A percentile compares a stretch with the other conserved stretches of the same genome.
Conservation (phyloP, 768 basidiomycete species). For the Pisolithus marmoratus region DNA sequence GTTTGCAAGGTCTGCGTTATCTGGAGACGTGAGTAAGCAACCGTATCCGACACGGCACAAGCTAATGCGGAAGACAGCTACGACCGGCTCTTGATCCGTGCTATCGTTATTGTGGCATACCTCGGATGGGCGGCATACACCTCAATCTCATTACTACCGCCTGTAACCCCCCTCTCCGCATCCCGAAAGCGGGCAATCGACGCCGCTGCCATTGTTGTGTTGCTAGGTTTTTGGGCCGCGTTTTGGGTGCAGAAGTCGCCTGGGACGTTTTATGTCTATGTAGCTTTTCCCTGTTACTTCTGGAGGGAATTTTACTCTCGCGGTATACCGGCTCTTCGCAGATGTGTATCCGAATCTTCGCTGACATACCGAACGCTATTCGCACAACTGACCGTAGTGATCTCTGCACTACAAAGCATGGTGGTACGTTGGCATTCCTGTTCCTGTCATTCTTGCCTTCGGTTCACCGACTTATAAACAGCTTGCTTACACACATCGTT, state of each 20-base stretch:
- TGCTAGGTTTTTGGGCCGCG: conserved; percentile 36
- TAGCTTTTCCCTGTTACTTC: conserved; percentile 71
- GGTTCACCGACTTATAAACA: conserved; percentile 17
- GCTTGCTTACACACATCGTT: conserved; percentile 67
- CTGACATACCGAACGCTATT: conserved; percentile 18
- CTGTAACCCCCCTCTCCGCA: conserved; percentile 19
- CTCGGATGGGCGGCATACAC: conserved; percentile 72
- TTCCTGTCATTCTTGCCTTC: neutral
- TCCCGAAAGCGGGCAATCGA: conserved; percentile 9
- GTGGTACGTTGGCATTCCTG: conserved; percentile 39
- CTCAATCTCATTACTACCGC: conserved; percentile 50
- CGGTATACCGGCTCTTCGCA: conserved; percentile 15
- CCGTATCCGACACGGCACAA: neutral
- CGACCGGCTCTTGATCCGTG: conserved; percentile 66
- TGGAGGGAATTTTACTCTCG: conserved; percentile 52
- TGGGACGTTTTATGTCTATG: conserved; percentile 70
- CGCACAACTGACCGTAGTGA: conserved; percentile 27
- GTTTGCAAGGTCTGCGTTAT: conserved; percentile 64
- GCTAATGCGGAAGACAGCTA: conserved; percentile 38
- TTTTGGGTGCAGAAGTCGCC: conserved; percentile 65
- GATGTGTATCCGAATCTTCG: conserved; percentile 14
- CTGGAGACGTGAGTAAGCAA: conserved; percentile 53
- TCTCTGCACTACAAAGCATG: conserved; percentile 56
- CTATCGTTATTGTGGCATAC: conserved; percentile 68
- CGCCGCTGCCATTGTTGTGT: conserved; percentile 22